Percentiles rank a stretch among this genome's conserved stretches.
Conservation (phyloP, 495 filamentous ascomycete species). For the Halenospora varia region DNA sequence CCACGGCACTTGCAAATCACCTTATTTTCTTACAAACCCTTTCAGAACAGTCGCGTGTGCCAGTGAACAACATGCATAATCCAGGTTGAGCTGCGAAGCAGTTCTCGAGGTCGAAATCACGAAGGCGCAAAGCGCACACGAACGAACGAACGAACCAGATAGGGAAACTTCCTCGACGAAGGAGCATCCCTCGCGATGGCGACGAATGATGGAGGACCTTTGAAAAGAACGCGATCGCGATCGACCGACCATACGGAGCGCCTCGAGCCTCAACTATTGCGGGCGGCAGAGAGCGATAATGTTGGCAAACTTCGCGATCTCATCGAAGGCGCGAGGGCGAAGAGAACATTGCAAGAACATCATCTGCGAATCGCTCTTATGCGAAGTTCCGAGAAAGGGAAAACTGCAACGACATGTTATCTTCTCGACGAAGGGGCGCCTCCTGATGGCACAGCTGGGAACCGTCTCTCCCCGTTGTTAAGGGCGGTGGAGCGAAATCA, state of each 20-base stretch:
- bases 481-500: slow-evolving; percentile 49
- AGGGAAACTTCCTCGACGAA: not conserved
- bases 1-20: not conserved
- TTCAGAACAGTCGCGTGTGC: too few species aligned
- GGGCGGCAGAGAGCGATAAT: slow-evolving; percentile 44
- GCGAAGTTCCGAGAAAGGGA: slow-evolving; percentile 46
- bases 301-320: slow-evolving; percentile 33
- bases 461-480: slow-evolving; percentile 41
- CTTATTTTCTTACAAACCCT: too few species aligned
- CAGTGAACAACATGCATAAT: not conserved
- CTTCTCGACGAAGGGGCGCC: slow-evolving; percentile 42
- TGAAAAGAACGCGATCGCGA: slow-evolving; percentile 32
- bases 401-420: slow-evolving; percentile 37
- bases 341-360: slow-evolving; percentile 42
- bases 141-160: too few species aligned
- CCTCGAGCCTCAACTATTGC: slow-evolving; percentile 49
- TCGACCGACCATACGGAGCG: slow-evolving; percentile 43
- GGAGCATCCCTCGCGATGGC: too few species aligned
- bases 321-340: slow-evolving; percentile 36
- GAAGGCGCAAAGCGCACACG: too few species aligned
- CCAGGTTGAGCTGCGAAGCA: not conserved
- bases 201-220: slow-evolving; percentile 3
- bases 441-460: slow-evolving; percentile 35
- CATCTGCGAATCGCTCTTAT: slow-evolving; percentile 48
- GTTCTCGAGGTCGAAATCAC: not conserved